Evolutionary conservation across 1,139 yeast genomes (phyloP).

Genomic region (Lodderomyces oxycetoniae): DNA sequence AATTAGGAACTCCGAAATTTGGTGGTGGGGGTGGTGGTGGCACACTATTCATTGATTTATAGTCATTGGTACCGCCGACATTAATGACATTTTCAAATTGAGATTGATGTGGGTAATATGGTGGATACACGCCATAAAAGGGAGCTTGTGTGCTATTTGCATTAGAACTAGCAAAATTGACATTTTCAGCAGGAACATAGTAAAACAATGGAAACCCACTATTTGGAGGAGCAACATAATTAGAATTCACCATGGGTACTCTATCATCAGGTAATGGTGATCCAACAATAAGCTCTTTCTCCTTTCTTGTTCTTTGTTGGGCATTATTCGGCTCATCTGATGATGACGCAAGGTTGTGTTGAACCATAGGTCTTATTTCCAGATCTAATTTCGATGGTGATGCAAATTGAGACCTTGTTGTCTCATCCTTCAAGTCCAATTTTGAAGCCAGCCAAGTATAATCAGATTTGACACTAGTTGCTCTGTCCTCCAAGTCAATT

Average conservation of each 20-base stretch:
- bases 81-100: slow-evolving; percentile 3
- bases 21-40: slow-evolving; percentile 5
- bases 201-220: slow-evolving; percentile 19
- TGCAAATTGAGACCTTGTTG: no score
- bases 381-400: no score
- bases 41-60: neutral
- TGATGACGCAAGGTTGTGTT: no score
- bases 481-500: neutral
- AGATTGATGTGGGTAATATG: slow-evolving; percentile 11
- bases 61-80: slow-evolving; percentile 1
- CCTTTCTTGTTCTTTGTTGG: no score
- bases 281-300: no score
- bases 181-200: slow-evolving; percentile 19
- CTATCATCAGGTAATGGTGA: no score
- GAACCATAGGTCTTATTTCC: no score
- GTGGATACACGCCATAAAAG: slow-evolving; percentile 19
- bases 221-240: slow-evolving; percentile 6
- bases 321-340: no score
- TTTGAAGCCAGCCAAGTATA: slow-evolving; percentile 10
- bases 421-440: slow-evolving; percentile 6
- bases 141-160: slow-evolving; percentile 7
- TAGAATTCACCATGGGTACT: slow-evolving; percentile 1
- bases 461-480: neutral
- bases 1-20: slow-evolving; percentile 12
- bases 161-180: slow-evolving; percentile 7